Conservation (phyloP, 257 asterid genomes). For the Scutellaria galericulata region DNA sequence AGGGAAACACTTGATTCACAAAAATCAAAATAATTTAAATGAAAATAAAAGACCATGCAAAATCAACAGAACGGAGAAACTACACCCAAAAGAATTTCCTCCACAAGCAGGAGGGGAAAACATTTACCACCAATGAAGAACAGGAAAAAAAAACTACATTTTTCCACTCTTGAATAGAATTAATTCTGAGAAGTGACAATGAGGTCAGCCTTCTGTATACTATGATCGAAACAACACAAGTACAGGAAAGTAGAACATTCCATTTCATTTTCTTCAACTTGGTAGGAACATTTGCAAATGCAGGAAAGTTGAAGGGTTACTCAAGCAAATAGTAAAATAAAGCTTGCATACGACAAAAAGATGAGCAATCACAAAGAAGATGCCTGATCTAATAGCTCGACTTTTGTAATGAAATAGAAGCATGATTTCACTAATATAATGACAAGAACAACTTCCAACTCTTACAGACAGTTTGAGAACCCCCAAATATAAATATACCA, state of each 20-base stretch:
- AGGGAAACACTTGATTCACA: constrained; percentile 12
- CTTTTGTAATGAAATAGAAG: neutral
- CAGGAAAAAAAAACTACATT: neutral
- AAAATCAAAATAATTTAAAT: neutral
- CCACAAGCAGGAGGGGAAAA: neutral
- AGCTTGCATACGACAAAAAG: neutral
- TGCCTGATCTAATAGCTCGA: neutral
- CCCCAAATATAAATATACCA: neutral
- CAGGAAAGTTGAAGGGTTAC: neutral
- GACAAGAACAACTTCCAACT: neutral
- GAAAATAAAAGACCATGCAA: neutral
- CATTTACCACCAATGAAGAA: neutral
- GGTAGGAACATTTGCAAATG: neutral
- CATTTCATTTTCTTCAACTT: neutral
- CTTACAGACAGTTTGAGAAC: neutral
- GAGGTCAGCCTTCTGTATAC: neutral
- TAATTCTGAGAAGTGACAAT: neutral
- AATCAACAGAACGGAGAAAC: neutral
- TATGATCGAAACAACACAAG: neutral
- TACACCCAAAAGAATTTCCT: neutral
- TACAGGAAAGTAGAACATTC: neutral
- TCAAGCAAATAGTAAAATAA: neutral
- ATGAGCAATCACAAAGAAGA: neutral
- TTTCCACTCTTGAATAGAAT: neutral
- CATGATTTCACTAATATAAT: constrained; percentile 5